Evolutionary conservation across 345 rosid species (phyloP), one percentile per base, ranked within the genome.

Genomic region (Hypericum perforatum): DNA sequence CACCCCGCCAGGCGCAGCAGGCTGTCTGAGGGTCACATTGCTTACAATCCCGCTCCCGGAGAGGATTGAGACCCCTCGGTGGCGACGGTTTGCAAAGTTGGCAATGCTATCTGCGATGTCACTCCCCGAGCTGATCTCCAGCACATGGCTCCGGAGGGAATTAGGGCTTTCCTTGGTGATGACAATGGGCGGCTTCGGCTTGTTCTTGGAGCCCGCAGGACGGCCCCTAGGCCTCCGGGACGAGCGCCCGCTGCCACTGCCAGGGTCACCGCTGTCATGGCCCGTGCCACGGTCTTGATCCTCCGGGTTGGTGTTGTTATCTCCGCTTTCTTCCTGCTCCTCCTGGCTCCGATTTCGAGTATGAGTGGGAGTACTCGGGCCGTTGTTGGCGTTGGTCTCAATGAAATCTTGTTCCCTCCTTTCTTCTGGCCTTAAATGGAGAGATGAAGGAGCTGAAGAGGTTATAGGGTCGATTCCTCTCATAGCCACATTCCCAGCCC

Each of bases 401-500:
- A 22, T 22, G 32, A 22, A 22, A 22, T 22, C 32, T 22, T 22
- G 32, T 22, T 22, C 32, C 32, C 32, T 22, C 32, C 32, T 22
- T 22, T 22, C 32, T 22, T 22, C 32, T 22, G 32, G 32, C 32
- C 32, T 22, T 22, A 22, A 22, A 22, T 22, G 32, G 32, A 22
- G 32, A 22, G 32, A 22, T 22, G 32, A 4, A 22, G n/a, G 49
- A 4, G 49, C 6, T 14, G 49, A 10, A 7, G 49, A 45, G 7
- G 13, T 12, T 5, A 45, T 10, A 3, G 13, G 49, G 14, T 45
- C 49, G 8, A 45, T 12, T 10, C n/a, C 13, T 45, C 49, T 8
- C 49, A 45, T 45, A 5, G 49, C 49, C 14, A 12, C 49, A 45
- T 45, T 45, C 49, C 49, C 49, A 12, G 49, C 49, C 49, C 49